Evolutionary conservation across 2,329 filamentous ascomycete genomes (phyloP), one percentile per base, ranked within the genome.

Genomic region (Colletotrichum lindemuthianum): DNA sequence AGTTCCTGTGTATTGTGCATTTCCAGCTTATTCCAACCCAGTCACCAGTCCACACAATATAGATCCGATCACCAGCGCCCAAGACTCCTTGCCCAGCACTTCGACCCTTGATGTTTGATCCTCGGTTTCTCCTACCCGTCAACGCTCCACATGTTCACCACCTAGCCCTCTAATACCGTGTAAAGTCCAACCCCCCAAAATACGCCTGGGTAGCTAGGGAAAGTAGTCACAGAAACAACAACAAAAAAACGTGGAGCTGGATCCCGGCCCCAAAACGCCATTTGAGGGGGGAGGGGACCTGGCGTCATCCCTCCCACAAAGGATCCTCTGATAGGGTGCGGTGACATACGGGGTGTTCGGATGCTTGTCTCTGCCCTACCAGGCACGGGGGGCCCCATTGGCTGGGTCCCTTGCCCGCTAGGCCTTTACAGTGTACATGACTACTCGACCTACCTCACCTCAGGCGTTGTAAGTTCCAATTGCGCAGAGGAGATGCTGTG

Each of bases 361-460:
- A 58, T 58, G 58, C 63, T 63, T 65, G 52, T 65, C 63, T 65
- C 63, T 65, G 63, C 63, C 63, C 63, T 65, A 65, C 58, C 63
- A 65, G 63, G 63, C 63, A 65, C 59, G 51, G 63, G 51, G 58
- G 24, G 45, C 61, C 41, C 40, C 24, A 24, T 24, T 24, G 24
- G 24, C 24, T 24, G 24, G 24, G 24, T 5, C 24, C 24, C 24
- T 24, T 24, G 24, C 24, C 24, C 24, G 24, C 24, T 24, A 24
- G 24, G 24, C 24, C 24, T 4, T 24, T 24, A 24, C 24, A 24
- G 24, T 24, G 24, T 24, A 24, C 24, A 1, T 5, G 24, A 24
- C 24, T 24, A 24, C 24, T 24, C 24, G 24, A 24, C 5, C 24
- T 24, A 24, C 24, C 24, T 24, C 4, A 24, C 24, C 24, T 24